phyloP scores from a whole-genome alignment of 495 filamentous ascomycete species.

The Penicillium cosmopolitanum region DNA sequence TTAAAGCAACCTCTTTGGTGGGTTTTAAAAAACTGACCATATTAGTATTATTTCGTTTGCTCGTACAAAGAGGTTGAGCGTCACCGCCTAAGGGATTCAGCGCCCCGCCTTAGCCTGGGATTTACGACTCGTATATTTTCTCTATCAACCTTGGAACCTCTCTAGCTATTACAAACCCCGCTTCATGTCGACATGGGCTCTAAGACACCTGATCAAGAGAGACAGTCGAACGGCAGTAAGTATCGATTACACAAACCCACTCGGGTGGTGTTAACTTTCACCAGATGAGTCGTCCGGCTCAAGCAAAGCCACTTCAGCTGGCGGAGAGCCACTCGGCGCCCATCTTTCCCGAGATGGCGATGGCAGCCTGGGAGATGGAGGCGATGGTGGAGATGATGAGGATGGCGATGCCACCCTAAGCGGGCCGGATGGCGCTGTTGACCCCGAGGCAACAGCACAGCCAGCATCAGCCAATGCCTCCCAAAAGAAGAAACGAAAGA shows the following conservation, averaged over 20 bases:
- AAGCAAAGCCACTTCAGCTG: constrained; percentile 45
- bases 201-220: constrained; percentile 32
- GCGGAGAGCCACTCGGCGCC: constrained; percentile 40
- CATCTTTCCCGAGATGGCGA: constrained; percentile 47
- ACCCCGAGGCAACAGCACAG: constrained; percentile 25
- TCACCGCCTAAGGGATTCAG: background rate
- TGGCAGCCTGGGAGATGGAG: constrained; percentile 42
- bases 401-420: constrained; percentile 53
- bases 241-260: background rate
- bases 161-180: background rate
- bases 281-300: constrained; percentile 29
- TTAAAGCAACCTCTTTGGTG: no score
- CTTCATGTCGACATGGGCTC: constrained; percentile 38
- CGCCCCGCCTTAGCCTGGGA: background rate
- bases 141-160: no score
- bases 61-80: background rate
- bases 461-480: constrained; percentile 13
- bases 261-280: constrained; percentile 1
- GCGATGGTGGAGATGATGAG: constrained; percentile 60
- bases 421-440: constrained; percentile 19
- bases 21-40: no score
- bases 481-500: constrained; percentile 60
- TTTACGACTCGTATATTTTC: background rate
- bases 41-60: no score
- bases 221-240: constrained; percentile 29